These are phyloP conservation scores for Bullera alba DNA, from an alignment of 768 basidiomycete genomes.

Conservation along the genomic window DNA sequence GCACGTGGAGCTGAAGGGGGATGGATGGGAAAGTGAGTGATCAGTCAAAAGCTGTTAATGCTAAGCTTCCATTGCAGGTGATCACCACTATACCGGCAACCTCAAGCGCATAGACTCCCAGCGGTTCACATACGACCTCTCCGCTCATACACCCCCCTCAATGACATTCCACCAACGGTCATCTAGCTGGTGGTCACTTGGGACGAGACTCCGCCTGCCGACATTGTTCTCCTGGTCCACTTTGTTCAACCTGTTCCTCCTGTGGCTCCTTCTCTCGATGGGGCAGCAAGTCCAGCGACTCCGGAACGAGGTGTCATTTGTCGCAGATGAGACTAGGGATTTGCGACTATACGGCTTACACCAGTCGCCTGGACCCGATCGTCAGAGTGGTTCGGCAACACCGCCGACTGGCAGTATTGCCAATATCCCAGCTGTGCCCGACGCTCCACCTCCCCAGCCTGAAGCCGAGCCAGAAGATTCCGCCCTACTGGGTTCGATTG, in stretches of 20 bases:
- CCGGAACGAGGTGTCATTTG: conserved; percentile 24
- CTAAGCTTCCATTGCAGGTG: no score
- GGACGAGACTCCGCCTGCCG: not conserved
- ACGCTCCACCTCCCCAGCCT: not conserved
- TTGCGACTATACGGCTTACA: conserved; percentile 17
- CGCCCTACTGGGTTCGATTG: not conserved
- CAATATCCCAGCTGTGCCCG: not conserved
- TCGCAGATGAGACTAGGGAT: conserved; percentile 29
- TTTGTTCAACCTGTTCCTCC: conserved; percentile 23
- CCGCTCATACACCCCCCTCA: no score
- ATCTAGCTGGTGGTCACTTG: no score
- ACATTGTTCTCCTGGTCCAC: conserved; percentile 22
- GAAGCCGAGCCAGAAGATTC: not conserved
- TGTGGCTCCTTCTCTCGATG: conserved; percentile 28
- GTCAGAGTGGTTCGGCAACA: not conserved
- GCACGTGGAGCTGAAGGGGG: conserved; percentile 13
- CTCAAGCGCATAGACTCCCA: no score
- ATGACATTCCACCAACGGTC: no score
- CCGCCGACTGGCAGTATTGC: not conserved
- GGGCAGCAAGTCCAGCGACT: conserved; percentile 30
- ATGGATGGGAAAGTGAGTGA: conserved; percentile 18
- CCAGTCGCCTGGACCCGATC: not conserved
- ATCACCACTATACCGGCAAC: no score
- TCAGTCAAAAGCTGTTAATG: no score
- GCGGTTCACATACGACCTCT: no score